Conservation (phyloP, 1,284 basidiomycete species). For the Sanguinoderma infundibulare region DNA sequence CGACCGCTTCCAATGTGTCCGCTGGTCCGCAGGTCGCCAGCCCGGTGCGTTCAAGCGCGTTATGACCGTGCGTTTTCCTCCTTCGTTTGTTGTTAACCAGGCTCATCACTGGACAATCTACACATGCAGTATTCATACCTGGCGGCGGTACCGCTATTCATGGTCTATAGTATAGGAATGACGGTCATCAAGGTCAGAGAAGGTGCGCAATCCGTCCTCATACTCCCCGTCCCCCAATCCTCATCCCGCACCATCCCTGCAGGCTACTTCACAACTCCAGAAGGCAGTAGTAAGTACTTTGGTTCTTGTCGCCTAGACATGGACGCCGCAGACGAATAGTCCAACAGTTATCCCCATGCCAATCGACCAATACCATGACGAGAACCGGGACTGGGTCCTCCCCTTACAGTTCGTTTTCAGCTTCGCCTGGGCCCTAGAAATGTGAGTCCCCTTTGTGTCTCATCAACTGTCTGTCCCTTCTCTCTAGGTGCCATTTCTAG, state of each 20-base stretch:
- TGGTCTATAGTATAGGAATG: conserved; percentile 62
- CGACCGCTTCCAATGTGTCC: conserved; percentile 72
- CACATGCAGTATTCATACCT: conserved; percentile 71
- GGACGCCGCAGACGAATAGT: background rate
- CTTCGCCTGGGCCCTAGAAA: conserved; percentile 71
- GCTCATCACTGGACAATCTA: background rate
- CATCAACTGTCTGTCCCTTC: background rate
- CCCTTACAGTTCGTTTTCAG: conserved; percentile 72
- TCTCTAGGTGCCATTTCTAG: background rate
- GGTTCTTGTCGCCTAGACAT: background rate
- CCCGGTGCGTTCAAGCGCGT: conserved; percentile 80
- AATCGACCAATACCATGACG: conserved; percentile 43
- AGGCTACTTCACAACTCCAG: conserved; percentile 44
- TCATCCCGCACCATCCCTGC: conserved; percentile 21
- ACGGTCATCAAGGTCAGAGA: conserved; percentile 70
- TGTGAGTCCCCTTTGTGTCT: conserved; percentile 48
- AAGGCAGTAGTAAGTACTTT: conserved; percentile 27
- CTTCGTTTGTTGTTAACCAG: background rate
- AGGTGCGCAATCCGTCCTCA: conserved; percentile 44
- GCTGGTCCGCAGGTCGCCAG: conserved; percentile 71
- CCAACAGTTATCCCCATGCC: conserved; percentile 58
- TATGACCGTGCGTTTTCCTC: conserved; percentile 65
- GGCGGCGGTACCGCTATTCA: conserved; percentile 62
- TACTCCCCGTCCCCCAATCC: background rate
- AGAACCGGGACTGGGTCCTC: conserved; percentile 56